Base-by-base conservation (phyloP, 768 basidiomycete species). In the Strobilomyces dryophilus region DNA sequence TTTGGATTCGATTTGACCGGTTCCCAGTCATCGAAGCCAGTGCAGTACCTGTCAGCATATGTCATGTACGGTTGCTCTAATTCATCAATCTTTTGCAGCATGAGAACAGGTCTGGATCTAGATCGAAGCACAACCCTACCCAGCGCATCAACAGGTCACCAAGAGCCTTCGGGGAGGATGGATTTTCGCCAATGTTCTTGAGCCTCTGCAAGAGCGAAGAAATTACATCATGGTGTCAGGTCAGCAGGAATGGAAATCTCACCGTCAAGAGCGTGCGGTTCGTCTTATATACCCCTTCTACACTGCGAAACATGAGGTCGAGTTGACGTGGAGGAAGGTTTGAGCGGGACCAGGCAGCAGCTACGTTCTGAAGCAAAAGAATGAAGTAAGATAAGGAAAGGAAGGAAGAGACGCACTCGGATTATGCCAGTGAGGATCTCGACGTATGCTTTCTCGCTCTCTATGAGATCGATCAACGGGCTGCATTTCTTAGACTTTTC, bases 81-180 rank as follows among this genome's bases (percentile, higher is more conserved):
- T 64, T 99, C 95, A 57, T 93, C 89, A 59, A 98, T 92, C 95
- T 98, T 54, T 11, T 9, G 43, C 26, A 14, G 10, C 41, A 44
- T 66, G 45, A 69, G 68, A 32, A 45, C 39, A 47, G 35, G 53
- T 53, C 49, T 55, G 24, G 24, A 24, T 49, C 56, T 26, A 36
- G 27, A 50, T 27, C 24, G 43, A 49, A 37, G 21, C 24, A 51
- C 45, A 42, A 44, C 73, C 89, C 55, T 59, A 95, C 95, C 97
- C 95, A 98, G 73, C 89, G 85, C 89, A 98, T 97, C 49, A 99
- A 77, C 37, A 99, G 75, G 69, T 98, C 95, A 37, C 97, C 95
- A 27, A 99, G 77, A 12, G 88, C 92, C 66, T 94, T 97, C 6
- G 95, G 93, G 12, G 90, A 92, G 5, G 91, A 85, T 2, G 95